Conservation (phyloP, 441 rosid genomes). For the Mallotus japonicus region DNA sequence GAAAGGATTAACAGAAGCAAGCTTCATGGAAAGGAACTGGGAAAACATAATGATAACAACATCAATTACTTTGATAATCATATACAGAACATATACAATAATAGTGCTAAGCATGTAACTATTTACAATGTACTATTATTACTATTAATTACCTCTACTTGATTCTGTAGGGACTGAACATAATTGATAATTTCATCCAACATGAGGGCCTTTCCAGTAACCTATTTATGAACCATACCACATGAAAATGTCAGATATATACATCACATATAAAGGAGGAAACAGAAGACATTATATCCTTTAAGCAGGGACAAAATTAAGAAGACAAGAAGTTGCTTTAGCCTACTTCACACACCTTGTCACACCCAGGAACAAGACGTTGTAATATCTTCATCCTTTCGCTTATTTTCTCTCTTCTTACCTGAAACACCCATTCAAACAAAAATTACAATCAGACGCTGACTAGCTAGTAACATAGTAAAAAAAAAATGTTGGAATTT, state of each 20-base stretch:
- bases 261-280: conserved; percentile 8
- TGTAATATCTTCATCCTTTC: conserved; percentile 68
- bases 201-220: conserved; percentile 87
- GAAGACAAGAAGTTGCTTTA: neutral
- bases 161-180: conserved; percentile 73
- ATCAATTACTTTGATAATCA: neutral
- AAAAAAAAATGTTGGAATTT: too few species aligned
- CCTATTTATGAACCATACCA: conserved; percentile 37
- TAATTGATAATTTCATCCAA: conserved; percentile 72
- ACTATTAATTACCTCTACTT: conserved; percentile 53
- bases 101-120: neutral
- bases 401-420: conserved; percentile 77
- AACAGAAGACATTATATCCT: neutral
- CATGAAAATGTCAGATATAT: conserved; percentile 36
- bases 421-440: conserved; percentile 30
- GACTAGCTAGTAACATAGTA: too few species aligned
- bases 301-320: conserved; percentile 6
- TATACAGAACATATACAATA: neutral
- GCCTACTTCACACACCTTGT: conserved; percentile 47
- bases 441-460: neutral
- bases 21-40: conserved; percentile 81
- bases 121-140: neutral
- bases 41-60: neutral
- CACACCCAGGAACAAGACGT: conserved; percentile 76
- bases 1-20: conserved; percentile 60